These are phyloP conservation scores for Sextonia rubra DNA, from an alignment of 164 flowering plant genomes.

Conservation along the genomic window DNA sequence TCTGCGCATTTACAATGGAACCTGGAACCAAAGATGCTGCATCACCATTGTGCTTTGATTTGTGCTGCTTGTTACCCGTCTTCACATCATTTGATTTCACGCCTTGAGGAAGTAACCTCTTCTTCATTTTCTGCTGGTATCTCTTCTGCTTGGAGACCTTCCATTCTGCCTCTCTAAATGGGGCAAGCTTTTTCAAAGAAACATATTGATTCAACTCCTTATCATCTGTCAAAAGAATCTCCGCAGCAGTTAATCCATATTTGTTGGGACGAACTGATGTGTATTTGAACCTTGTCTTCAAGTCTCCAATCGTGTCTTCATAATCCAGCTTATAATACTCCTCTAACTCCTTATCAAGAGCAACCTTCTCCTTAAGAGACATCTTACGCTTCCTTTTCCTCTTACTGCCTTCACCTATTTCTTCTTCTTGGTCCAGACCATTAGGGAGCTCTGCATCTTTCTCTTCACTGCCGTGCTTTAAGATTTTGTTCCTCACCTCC, in stretches of 20 bases:
- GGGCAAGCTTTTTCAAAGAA: constrained; percentile 80
- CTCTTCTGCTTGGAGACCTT: constrained; percentile 54
- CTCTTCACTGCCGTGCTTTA: constrained; percentile 22
- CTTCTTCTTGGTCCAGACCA: constrained; percentile 9
- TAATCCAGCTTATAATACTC: constrained; percentile 82
- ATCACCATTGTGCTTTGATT: constrained; percentile 12
- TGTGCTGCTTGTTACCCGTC: constrained; percentile 23
- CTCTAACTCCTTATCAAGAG: constrained; percentile 37
- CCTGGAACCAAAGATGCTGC: constrained; percentile 9
- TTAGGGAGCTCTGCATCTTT: constrained; percentile 18
- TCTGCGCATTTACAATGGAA: constrained; percentile 20
- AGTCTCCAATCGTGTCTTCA: constrained; percentile 80
- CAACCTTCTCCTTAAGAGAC: constrained; percentile 37
- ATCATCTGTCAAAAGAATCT: constrained; percentile 61
- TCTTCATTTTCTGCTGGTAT: constrained; percentile 38
- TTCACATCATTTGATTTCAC: constrained; percentile 12
- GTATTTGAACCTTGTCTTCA: constrained; percentile 88
- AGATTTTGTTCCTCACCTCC: constrained; percentile 40
- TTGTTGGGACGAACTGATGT: constrained; percentile 47
- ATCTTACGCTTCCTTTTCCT: constrained; percentile 50
- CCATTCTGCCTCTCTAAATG: constrained; percentile 68
- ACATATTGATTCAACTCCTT: constrained; percentile 83
- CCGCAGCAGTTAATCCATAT: constrained; percentile 56
- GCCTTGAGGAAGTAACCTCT: constrained; percentile 27
- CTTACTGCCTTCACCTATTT: constrained; percentile 32